These are phyloP conservation scores for Cucurbitaria berberidis DNA, from an alignment of 2,329 filamentous ascomycete species.

Conservation along the genomic window DNA sequence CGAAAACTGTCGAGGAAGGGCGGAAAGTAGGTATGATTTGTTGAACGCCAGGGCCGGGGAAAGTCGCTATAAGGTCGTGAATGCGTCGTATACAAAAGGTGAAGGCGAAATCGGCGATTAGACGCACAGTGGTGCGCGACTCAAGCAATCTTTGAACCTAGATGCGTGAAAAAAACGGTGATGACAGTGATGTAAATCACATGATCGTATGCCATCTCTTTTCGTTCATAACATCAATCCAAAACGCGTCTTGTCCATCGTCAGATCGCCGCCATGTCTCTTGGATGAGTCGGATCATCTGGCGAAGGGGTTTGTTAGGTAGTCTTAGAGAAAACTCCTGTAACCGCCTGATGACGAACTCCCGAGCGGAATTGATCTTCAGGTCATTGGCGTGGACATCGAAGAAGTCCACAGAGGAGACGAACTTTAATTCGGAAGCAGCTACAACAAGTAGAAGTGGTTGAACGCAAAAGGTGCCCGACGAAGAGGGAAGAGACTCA, in stretches of 20 bases:
- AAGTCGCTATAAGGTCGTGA: constrained; percentile 1
- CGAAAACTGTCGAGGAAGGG: constrained; percentile 9
- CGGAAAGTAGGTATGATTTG: constrained; percentile 15
- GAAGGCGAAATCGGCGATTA: background rate
- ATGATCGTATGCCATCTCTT: constrained; percentile 64
- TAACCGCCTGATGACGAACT: constrained; percentile 58
- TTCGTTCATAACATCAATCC: constrained; percentile 64
- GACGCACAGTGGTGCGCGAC: background rate
- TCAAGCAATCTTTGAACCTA: background rate
- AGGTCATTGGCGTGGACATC: constrained; percentile 52
- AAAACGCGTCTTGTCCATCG: constrained; percentile 57
- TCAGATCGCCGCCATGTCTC: constrained; percentile 62
- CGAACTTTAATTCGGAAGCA: constrained; percentile 58
- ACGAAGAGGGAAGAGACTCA: constrained; percentile 58
- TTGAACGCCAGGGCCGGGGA: constrained; percentile 10
- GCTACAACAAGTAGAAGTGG: constrained; percentile 60
- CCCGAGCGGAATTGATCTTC: constrained; percentile 53
- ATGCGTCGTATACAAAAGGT: constrained; percentile 6
- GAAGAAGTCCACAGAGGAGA: constrained; percentile 47
- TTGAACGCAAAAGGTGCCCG: constrained; percentile 61
- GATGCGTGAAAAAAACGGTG: constrained; percentile 2
- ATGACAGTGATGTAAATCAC: constrained; percentile 43
- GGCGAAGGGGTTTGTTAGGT: constrained; percentile 59
- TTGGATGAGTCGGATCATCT: constrained; percentile 58
- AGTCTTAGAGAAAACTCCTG: constrained; percentile 54